Evolutionary conservation across 345 rosid species (phyloP), one percentile per base, ranked within the genome.

Genomic region (Melaleuca alternifolia): DNA sequence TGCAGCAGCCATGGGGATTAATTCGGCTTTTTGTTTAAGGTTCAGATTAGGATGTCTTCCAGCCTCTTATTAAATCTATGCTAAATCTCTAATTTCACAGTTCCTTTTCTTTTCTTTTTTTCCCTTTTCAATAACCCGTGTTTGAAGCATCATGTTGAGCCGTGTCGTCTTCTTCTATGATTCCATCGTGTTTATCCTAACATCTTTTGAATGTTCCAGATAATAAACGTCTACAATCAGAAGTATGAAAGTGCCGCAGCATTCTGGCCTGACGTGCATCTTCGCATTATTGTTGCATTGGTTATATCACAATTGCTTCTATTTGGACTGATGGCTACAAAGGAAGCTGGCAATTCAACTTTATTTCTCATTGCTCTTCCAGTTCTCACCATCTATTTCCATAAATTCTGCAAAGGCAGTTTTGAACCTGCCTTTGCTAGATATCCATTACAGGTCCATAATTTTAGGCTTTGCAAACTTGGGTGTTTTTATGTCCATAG

Each of bases 251-350:
- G 98, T 76, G 98, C 87, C 6, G 98, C 97, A 14, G 98, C 96
- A 79, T 97, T 96, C 89, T 97, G 99, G 98, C 99, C 99, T 5
- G 98, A 92, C 83, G 98, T 97, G 85, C 98, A 97, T 76, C 94
- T 93, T 28, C 95, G 98, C 28, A 30, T 97, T 59, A 89, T 97
- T 50, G 14, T 71, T 3, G 98, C 95, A 75, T 87, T 97, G 92
- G 54, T 96, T 54, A 93, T 96, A 87, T 96, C 98, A 9, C 98
- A 97, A 90, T 51, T 94, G 86, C 92, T 94, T 88, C 84, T 96
- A 37, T 87, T 94, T 89, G 98, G 99, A 82, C 88, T 97, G 86
- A 56, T 97, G 88, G 88, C 90, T 76, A 94, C 98, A 33, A 94
- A 92, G 88, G 76, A 84, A 6, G 93, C 94, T 13, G 94, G 96